These are phyloP conservation scores for Mortierella sp. DNA, from an alignment of 371 early-diverging fungal species.

Conservation along the genomic window DNA sequence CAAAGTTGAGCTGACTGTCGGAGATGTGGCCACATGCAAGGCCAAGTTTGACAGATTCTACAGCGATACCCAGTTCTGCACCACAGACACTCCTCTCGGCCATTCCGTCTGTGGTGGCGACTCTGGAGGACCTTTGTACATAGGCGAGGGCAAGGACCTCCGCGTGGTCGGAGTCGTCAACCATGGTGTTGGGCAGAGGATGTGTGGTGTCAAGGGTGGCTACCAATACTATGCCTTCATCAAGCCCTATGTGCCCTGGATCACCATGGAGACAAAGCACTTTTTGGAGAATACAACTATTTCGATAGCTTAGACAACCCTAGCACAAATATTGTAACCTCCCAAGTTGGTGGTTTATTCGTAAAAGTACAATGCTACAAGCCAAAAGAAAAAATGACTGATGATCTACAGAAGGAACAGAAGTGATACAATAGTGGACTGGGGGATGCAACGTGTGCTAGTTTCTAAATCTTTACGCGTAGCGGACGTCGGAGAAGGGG, in stretches of 20 bases:
- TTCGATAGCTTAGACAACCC: too few species aligned
- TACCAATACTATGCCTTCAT: constrained; percentile 1
- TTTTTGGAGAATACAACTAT: not conserved
- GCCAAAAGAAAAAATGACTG: too few species aligned
- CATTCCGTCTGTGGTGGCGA: not conserved
- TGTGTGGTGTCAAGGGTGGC: not conserved
- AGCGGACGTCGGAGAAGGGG: constrained; percentile 6
- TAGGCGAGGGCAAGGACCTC: not conserved
- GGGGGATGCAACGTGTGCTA: too few species aligned
- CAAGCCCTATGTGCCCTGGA: not conserved
- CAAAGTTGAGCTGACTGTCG: not conserved
- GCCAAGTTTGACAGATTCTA: not conserved
- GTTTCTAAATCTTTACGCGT: not conserved
- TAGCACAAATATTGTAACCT: too few species aligned
- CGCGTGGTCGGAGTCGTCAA: not conserved
- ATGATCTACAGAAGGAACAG: too few species aligned
- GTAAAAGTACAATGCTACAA: too few species aligned
- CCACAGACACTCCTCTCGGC: not conserved
- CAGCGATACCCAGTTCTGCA: not conserved
- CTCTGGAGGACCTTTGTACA: not conserved
- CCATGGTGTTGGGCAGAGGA: not conserved
- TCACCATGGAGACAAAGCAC: not conserved
- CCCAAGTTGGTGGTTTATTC: too few species aligned
- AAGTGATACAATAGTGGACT: too few species aligned
- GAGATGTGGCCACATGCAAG: not conserved